These are phyloP conservation scores for Berberis vulgaris DNA, from an alignment of 164 flowering plant species.

Conservation along the genomic window DNA sequence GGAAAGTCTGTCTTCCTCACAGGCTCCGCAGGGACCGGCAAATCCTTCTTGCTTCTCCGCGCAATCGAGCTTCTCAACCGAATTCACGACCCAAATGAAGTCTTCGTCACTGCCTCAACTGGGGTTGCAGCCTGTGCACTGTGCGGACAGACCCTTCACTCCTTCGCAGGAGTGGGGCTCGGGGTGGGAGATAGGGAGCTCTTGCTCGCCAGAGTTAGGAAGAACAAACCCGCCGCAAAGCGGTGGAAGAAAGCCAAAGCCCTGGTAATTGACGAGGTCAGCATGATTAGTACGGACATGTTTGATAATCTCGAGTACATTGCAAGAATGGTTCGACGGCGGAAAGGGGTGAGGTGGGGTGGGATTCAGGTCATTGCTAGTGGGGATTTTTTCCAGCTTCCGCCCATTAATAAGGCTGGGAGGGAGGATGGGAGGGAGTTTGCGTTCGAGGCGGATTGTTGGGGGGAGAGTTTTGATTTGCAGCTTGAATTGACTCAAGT, in stretches of 20 bases:
- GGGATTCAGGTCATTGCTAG: constrained; percentile 50
- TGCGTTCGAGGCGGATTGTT: constrained; percentile 64
- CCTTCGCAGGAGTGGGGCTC: constrained; percentile 52
- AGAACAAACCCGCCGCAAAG: constrained; percentile 9
- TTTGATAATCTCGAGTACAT: constrained; percentile 41
- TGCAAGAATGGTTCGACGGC: constrained; percentile 22
- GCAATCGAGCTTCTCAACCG: constrained; percentile 20
- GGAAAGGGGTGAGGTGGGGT: constrained; percentile 33
- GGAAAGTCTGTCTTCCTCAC: constrained; percentile 55
- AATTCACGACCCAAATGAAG: constrained; percentile 19
- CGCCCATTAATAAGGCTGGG: constrained; percentile 40
- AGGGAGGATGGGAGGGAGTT: constrained; percentile 24
- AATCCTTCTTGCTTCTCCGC: constrained; percentile 28
- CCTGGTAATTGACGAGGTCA: constrained; percentile 53
- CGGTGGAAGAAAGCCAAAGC: constrained; percentile 49
- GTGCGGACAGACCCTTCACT: constrained; percentile 50
- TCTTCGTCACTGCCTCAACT: constrained; percentile 54
- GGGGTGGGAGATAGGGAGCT: constrained; percentile 9
- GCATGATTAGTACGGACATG: constrained; percentile 42
- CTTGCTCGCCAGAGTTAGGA: constrained; percentile 16
- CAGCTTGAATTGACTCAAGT: constrained; percentile 41
- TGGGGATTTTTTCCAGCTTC: constrained; percentile 66
- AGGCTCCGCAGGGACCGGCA: constrained; percentile 60
- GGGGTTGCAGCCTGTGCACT: constrained; percentile 63
- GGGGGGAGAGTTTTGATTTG: constrained; percentile 44